Evolutionary conservation across 306 rosid genomes (phyloP).

Genomic region (Cucurbita argyrosperma): DNA sequence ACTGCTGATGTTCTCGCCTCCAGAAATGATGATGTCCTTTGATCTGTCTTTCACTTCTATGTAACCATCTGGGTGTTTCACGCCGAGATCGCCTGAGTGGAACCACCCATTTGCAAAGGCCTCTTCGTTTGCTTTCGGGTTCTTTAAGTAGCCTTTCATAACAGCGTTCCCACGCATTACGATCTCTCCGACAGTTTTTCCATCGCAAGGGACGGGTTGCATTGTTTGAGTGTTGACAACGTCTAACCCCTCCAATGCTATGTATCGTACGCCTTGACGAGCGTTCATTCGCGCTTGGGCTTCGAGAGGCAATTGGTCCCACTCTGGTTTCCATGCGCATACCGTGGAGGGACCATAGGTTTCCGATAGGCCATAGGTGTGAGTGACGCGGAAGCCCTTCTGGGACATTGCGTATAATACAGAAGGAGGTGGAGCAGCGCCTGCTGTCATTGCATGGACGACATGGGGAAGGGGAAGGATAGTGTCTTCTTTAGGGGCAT

Average conservation of each 20-base stretch:
- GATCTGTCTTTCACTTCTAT: constrained; percentile 90
- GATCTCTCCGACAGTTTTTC: constrained; percentile 68
- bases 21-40: constrained; percentile 87
- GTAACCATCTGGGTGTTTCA: constrained; percentile 79
- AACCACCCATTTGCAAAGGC: constrained; percentile 77
- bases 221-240: constrained; percentile 43
- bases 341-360: constrained; percentile 79
- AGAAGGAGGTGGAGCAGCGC: constrained; percentile 90
- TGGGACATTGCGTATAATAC: constrained; percentile 57
- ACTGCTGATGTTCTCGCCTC: constrained; percentile 89
- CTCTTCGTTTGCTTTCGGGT: constrained; percentile 66
- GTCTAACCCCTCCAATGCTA: constrained; percentile 59
- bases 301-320: constrained; percentile 57
- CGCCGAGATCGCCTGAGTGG: constrained; percentile 82
- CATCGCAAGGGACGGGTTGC: constrained; percentile 76
- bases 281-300: constrained; percentile 56
- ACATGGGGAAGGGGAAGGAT: constrained; percentile 79
- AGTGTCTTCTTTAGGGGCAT: constrained; percentile 51
- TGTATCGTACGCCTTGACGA: constrained; percentile 75
- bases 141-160: constrained; percentile 91
- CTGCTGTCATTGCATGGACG: constrained; percentile 75
- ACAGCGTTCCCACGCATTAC: constrained; percentile 72
- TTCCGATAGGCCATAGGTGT: constrained; percentile 88
- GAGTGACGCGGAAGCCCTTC: constrained; percentile 67
- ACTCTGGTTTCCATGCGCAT: constrained; percentile 92